Percentiles rank a stretch among this genome's conserved stretches.
Evolutionary conservation across 306 rosid genomes (phyloP).

Genomic region (Cicer pinnatifidum): DNA sequence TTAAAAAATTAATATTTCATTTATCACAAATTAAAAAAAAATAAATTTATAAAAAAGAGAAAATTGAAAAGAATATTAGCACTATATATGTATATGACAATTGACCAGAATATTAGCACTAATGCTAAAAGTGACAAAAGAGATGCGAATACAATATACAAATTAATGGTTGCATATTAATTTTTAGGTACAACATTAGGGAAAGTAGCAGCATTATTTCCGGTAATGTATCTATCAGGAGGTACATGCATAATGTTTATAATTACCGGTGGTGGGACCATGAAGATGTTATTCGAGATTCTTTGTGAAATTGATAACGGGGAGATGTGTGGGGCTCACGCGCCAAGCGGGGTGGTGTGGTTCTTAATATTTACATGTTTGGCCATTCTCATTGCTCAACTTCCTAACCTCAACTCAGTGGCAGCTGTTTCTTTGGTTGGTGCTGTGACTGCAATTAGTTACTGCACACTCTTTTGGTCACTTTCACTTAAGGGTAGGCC

Average conservation of each 20-base stretch:
- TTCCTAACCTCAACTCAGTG: conserved; percentile 69
- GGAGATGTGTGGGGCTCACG: conserved; percentile 37
- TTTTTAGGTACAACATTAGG: conserved; percentile 46
- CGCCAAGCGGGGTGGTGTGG: conserved; percentile 52
- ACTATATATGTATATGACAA: no score
- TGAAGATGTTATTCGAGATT: conserved; percentile 50
- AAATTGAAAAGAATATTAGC: no score
- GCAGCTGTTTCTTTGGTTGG: conserved; percentile 61
- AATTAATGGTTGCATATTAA: no score
- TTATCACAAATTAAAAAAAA: no score
- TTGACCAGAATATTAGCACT: no score
- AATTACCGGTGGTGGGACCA: conserved; percentile 52
- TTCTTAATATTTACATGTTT: conserved; percentile 58
- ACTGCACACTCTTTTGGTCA: conserved; percentile 60
- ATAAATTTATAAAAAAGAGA: no score
- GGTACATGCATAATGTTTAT: conserved; percentile 51
- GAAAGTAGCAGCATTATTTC: conserved; percentile 52
- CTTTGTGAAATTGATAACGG: conserved; percentile 42
- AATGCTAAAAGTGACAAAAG: background rate
- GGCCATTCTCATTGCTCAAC: conserved; percentile 60
- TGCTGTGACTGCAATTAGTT: conserved; percentile 44
- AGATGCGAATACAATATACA: background rate
- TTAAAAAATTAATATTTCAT: no score
- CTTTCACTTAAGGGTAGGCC: conserved; percentile 58
- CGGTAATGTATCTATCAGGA: conserved; percentile 60